phyloP scores from a whole-genome alignment of 1,284 basidiomycete genomes.

The Stereum hirsutum region DNA sequence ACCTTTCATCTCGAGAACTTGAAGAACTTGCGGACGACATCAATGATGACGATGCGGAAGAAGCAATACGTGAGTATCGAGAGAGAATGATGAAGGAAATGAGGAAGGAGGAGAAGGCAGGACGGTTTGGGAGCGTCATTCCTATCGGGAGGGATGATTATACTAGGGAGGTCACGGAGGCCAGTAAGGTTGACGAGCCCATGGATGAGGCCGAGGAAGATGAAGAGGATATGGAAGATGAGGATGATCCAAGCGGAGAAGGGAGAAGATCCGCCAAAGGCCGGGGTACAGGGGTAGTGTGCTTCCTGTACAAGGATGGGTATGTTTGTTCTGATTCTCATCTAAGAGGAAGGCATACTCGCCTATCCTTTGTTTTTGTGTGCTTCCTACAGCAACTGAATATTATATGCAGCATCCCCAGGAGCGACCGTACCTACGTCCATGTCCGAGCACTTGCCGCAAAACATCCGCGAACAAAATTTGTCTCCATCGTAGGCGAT shows the following conservation, averaged over 20 bases:
- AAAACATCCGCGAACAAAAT: conserved; percentile 87
- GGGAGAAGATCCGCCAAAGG: too few species aligned
- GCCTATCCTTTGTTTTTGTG: neutral
- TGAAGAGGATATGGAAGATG: too few species aligned
- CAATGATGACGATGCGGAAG: conserved; percentile 70
- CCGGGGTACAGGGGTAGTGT: conserved; percentile 84
- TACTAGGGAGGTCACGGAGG: conserved; percentile 91
- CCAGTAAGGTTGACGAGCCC: conserved; percentile 66
- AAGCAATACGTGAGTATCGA: conserved; percentile 64
- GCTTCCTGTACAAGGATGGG: conserved; percentile 88
- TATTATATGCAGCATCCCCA: conserved; percentile 53
- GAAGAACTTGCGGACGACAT: conserved; percentile 61
- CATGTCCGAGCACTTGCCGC: conserved; percentile 72
- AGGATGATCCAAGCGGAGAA: too few species aligned
- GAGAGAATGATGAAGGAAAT: conserved; percentile 60
- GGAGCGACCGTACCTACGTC: conserved; percentile 68
- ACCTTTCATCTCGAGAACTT: conserved; percentile 58
- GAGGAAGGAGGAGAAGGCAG: conserved; percentile 43
- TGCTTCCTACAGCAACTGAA: conserved; percentile 7
- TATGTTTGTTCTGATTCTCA: conserved; percentile 19
- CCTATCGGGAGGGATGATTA: conserved; percentile 93
- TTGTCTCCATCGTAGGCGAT: conserved; percentile 91
- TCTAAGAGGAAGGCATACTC: neutral
- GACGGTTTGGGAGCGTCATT: conserved; percentile 80
- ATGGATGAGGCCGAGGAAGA: conserved; percentile 53